Evolutionary conservation across 2,329 filamentous ascomycete species (phyloP).

Genomic region (Xylaria hypoxylon): DNA sequence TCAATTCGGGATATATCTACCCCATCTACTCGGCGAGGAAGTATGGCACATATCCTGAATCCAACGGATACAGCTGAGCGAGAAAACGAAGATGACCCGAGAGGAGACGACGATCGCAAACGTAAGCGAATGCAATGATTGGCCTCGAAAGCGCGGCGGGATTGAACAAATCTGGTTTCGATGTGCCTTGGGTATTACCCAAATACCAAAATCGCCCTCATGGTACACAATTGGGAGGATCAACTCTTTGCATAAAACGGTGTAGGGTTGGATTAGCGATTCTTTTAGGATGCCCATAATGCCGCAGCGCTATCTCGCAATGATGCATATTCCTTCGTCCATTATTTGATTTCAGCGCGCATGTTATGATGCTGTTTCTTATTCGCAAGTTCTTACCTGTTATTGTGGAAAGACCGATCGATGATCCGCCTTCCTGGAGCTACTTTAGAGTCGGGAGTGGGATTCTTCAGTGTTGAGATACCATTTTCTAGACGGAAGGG

Average conservation of each 20-base stretch:
- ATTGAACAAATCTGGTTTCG: constrained; percentile 24
- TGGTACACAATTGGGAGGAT: constrained; percentile 41
- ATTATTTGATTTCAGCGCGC: constrained; percentile 40
- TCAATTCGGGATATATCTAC: constrained; percentile 66
- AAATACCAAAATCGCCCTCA: constrained; percentile 18
- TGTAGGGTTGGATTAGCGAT: constrained; percentile 42
- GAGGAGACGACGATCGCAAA: constrained; percentile 70
- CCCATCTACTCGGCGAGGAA: constrained; percentile 67
- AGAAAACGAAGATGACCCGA: constrained; percentile 66
- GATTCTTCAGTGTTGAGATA: constrained; percentile 24
- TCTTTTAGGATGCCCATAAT: constrained; percentile 42
- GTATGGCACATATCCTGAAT: constrained; percentile 73
- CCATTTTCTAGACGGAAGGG: constrained; percentile 21
- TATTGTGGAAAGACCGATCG: constrained; percentile 4
- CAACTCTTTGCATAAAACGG: constrained; percentile 41
- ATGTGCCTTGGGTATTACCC: constrained; percentile 38
- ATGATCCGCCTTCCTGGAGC: constrained; percentile 3
- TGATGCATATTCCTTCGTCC: constrained; percentile 37
- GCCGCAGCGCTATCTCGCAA: constrained; percentile 28
- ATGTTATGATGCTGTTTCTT: constrained; percentile 28
- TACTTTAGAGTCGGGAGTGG: constrained; percentile 4
- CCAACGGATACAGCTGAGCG: constrained; percentile 67
- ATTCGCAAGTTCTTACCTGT: constrained; percentile 2
- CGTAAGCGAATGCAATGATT: constrained; percentile 67
- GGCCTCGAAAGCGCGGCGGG: constrained; percentile 1